phyloP scores from a whole-genome alignment of 352 stramenopile genomes.

The Phytophthora tentaculata region DNA sequence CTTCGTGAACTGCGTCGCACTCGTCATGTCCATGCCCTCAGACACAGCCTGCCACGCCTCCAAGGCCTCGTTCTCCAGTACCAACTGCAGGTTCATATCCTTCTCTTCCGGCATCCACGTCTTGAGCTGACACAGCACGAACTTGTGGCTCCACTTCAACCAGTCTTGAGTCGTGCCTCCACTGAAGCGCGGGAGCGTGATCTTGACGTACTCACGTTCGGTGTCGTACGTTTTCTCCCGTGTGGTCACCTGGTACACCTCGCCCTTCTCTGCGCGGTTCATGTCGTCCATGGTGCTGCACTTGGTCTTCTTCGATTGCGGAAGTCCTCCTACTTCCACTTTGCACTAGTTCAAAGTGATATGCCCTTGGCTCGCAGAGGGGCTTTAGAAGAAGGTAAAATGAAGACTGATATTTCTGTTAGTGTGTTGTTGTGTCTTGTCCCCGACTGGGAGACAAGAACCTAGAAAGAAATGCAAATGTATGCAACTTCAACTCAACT shows the following conservation, averaged over 20 bases:
- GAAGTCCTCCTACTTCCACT: neutral
- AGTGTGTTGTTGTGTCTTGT: too few relatives aligned
- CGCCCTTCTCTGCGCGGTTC: neutral
- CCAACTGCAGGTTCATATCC: neutral
- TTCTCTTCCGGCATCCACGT: neutral
- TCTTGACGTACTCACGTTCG: neutral
- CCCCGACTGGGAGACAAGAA: too few relatives aligned
- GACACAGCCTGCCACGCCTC: neutral
- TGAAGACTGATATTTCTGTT: neutral
- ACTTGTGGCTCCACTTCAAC: neutral
- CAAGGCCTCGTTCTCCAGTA: neutral
- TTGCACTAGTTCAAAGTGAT: neutral
- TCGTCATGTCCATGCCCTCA: neutral
- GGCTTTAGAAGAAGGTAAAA: neutral
- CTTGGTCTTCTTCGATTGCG: neutral
- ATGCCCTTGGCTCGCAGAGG: slow-evolving; percentile 1
- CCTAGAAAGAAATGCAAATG: too few relatives aligned
- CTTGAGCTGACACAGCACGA: neutral
- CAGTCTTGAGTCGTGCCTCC: neutral
- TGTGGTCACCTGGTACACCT: neutral
- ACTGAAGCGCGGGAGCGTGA: neutral
- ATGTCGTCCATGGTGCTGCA: neutral
- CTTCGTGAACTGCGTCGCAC: neutral
- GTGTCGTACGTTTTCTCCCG: neutral
- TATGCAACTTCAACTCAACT: too few relatives aligned